Evolutionary conservation across 2,329 filamentous ascomycete genomes (phyloP).

Genomic region (Fusarium decemcellulare): DNA sequence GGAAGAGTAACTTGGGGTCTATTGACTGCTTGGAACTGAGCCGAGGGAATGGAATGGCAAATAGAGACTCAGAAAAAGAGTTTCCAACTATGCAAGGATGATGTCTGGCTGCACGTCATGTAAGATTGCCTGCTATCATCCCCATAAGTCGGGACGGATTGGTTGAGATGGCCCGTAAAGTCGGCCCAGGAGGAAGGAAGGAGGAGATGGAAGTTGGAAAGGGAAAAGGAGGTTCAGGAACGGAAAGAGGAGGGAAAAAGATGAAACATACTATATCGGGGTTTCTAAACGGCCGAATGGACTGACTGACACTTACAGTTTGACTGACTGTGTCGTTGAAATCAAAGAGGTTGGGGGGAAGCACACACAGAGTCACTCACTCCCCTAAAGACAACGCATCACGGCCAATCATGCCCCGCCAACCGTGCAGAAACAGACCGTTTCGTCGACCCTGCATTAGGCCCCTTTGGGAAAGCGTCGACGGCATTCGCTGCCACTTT

Average conservation of each 20-base stretch:
- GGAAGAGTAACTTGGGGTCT: neutral
- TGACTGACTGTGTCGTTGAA: constrained; percentile 16
- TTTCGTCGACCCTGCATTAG: constrained; percentile 42
- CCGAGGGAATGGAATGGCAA: constrained; percentile 2
- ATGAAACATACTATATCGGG: constrained; percentile 35
- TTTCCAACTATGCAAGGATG: constrained; percentile 37
- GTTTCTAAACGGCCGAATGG: constrained; percentile 3
- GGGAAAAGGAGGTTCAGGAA: constrained; percentile 14
- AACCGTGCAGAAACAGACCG: constrained; percentile 39
- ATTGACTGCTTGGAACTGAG: constrained; percentile 14
- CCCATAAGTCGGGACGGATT: neutral
- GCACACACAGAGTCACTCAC: too few relatives aligned
- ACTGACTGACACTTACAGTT: too few relatives aligned
- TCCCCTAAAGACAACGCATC: constrained; percentile 28
- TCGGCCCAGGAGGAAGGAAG: neutral
- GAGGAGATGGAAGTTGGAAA: constrained; percentile 13
- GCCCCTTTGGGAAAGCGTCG: neutral
- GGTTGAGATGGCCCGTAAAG: neutral
- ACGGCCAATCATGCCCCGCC: constrained; percentile 42
- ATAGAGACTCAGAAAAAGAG: constrained; percentile 29
- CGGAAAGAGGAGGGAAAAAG: constrained; percentile 19
- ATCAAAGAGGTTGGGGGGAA: constrained; percentile 44
- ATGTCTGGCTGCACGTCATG: constrained; percentile 1
- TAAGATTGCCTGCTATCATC: too few relatives aligned
- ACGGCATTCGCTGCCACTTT: constrained; percentile 36